Evolutionary conservation across 768 basidiomycete species (phyloP), one percentile per base, ranked within the genome.

Genomic region (Kockovaella imperatae): DNA sequence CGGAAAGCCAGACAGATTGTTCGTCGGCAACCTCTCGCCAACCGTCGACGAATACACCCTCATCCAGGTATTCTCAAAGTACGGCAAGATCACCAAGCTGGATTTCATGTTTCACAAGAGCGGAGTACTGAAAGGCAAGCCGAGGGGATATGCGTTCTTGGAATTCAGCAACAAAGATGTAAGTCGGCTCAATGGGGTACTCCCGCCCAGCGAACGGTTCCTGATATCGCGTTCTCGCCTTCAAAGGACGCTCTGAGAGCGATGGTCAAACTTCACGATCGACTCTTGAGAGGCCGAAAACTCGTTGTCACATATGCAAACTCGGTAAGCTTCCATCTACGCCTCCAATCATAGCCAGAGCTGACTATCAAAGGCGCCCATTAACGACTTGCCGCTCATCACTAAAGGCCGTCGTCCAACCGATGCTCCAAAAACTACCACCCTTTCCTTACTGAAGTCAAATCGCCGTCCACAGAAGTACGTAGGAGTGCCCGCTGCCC

Each of bases 21-120:
- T 89, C 59, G 77, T 96, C 35, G 91, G 91, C 17, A 95, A 96
- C 67, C 74, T 96, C 15, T 82, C 86, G 62, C 80, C 84, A 1
- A 78, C 83, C 5, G 84, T 93, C 26, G 87, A 90, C 70, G 88
- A 95, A 86, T 91, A 88, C 72, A 76, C 87, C 3, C 77, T 99
- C 14, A 79, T 97, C 18, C 86, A 91, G 71, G 72, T 91, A 29
- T 95, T 95, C 72, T 79, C 84, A 26, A 90, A 85, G 72, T 90
- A 83, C 68, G 95, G 95, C 46, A 89, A 87, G 72, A 79, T 97
- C 52, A 79, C 87, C 18, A 87, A 89, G 57, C 78, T 96, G 43
- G 95, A 99, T 71, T 96, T 82, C 70, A 77, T 96, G 54, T 96
- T 96, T 65, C 91, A 99, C 77, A 96, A 93, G 72, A 75, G 84